Percentiles rank a stretch among this genome's conserved stretches.
These are phyloP conservation scores for Leishmania turanica DNA, from an alignment of 208 protist species.

Conservation along the genomic window DNA sequence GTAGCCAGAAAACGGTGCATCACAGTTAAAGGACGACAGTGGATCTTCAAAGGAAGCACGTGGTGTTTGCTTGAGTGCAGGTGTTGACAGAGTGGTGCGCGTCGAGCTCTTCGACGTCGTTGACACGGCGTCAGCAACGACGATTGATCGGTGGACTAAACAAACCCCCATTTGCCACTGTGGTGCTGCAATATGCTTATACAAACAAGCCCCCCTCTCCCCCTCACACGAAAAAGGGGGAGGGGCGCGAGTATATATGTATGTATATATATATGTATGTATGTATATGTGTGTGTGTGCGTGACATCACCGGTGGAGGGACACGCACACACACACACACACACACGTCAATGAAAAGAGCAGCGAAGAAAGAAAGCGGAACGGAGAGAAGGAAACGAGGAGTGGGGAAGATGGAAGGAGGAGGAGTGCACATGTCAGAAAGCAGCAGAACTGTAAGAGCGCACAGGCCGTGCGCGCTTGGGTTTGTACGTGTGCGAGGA, in stretches of 20 bases:
- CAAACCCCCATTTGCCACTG: conserved; percentile 7
- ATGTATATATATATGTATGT: neutral
- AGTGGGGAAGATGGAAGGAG: neutral
- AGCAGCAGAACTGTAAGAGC: neutral
- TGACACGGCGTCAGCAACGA: neutral
- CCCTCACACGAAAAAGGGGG: neutral
- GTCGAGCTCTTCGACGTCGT: neutral
- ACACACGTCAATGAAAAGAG: neutral
- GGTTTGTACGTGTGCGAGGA: neutral
- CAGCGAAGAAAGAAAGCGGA: neutral
- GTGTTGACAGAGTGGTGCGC: neutral
- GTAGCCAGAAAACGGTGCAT: conserved; percentile 23
- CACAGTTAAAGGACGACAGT: neutral
- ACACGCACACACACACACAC: neutral
- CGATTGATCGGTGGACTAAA: neutral
- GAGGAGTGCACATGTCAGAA: neutral
- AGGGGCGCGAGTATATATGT: neutral
- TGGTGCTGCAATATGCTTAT: neutral
- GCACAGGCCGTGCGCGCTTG: neutral
- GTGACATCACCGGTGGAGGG: neutral
- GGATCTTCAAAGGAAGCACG: neutral
- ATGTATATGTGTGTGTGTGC: neutral
- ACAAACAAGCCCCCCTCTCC: neutral
- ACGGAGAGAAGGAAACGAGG: neutral
- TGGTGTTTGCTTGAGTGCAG: neutral